phyloP scores from a whole-genome alignment of 805 yeast genomes.

The Teunomyces kruisii region DNA sequence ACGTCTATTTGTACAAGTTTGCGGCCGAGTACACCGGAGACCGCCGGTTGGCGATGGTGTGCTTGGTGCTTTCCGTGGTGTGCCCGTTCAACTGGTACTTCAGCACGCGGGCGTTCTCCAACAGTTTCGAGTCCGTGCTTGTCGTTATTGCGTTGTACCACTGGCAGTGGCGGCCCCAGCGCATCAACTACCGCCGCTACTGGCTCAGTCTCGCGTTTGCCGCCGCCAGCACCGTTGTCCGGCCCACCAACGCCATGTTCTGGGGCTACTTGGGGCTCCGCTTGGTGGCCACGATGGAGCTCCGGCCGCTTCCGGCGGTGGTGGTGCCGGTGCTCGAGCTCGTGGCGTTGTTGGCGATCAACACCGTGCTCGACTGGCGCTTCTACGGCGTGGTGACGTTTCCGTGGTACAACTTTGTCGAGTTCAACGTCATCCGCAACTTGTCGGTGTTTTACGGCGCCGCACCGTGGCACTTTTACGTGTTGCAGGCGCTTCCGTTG shows the following conservation, averaged over 20 bases:
- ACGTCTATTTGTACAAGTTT: slow-evolving; percentile 54
- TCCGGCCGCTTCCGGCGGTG: neutral
- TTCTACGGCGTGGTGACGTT: slow-evolving; percentile 59
- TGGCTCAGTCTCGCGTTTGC: slow-evolving; percentile 51
- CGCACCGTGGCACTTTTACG: slow-evolving; percentile 81
- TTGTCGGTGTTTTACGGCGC: slow-evolving; percentile 82
- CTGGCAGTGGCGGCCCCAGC: slow-evolving; percentile 61
- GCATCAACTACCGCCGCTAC: slow-evolving; percentile 15
- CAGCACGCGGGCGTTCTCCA: slow-evolving; percentile 81
- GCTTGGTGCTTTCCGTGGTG: slow-evolving; percentile 51
- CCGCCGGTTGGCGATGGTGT: slow-evolving; percentile 35
- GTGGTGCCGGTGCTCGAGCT: slow-evolving; percentile 18
- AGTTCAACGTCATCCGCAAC: slow-evolving; percentile 74
- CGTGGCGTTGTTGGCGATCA: slow-evolving; percentile 33
- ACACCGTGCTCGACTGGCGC: slow-evolving; percentile 50
- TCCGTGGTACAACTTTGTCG: slow-evolving; percentile 68
- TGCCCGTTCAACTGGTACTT: slow-evolving; percentile 84
- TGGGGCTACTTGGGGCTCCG: slow-evolving; percentile 67
- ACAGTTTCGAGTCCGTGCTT: slow-evolving; percentile 72
- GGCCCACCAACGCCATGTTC: slow-evolving; percentile 81
- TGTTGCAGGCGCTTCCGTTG: slow-evolving; percentile 80
- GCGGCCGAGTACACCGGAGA: slow-evolving; percentile 36
- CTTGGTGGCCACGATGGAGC: neutral
- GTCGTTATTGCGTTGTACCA: slow-evolving; percentile 63
- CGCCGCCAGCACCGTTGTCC: slow-evolving; percentile 56